Conservation (phyloP, 495 filamentous ascomycete species). For the Saxophila tyrrhenica region DNA sequence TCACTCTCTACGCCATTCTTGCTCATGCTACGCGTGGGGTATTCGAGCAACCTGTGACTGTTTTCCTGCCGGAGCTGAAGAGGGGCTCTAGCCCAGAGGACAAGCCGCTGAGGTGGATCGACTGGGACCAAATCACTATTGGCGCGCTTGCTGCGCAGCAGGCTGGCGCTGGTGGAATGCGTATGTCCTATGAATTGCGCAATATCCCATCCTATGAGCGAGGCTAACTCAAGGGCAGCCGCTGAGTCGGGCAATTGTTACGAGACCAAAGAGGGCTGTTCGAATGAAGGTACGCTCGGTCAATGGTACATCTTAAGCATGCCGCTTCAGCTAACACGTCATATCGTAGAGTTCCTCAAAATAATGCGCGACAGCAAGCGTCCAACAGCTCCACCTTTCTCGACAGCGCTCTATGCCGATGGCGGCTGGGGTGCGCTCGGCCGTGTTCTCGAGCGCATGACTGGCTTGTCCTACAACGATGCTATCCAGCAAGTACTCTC, state of each 20-base stretch:
- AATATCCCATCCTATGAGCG: too few relatives aligned
- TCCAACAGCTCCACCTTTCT: constrained; percentile 5
- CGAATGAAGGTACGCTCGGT: neutral
- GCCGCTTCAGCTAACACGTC: too few relatives aligned
- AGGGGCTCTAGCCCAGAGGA: neutral
- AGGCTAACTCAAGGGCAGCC: too few relatives aligned
- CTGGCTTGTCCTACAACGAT: constrained; percentile 3
- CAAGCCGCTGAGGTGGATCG: neutral
- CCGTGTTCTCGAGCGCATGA: constrained; percentile 9
- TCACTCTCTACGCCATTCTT: constrained; percentile 17
- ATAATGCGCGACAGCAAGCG: neutral
- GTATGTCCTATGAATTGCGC: too few relatives aligned
- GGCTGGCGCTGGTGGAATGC: neutral
- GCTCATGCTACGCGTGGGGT: neutral
- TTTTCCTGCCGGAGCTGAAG: neutral
- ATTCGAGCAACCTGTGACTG: neutral
- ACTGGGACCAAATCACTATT: neutral
- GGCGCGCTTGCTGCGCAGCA: neutral
- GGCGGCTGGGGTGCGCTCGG: constrained; percentile 4
- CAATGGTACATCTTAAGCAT: too few relatives aligned
- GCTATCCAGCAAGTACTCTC: constrained; percentile 22
- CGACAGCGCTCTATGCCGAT: constrained; percentile 11
- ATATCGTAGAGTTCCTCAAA: constrained; percentile 1
- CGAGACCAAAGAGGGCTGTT: neutral
- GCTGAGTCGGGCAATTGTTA: too few relatives aligned